A percentile compares a stretch with the other conserved stretches of the same genome.
Conservation (phyloP, 129 eudicot genomes). For the Tagetes erecta region DNA sequence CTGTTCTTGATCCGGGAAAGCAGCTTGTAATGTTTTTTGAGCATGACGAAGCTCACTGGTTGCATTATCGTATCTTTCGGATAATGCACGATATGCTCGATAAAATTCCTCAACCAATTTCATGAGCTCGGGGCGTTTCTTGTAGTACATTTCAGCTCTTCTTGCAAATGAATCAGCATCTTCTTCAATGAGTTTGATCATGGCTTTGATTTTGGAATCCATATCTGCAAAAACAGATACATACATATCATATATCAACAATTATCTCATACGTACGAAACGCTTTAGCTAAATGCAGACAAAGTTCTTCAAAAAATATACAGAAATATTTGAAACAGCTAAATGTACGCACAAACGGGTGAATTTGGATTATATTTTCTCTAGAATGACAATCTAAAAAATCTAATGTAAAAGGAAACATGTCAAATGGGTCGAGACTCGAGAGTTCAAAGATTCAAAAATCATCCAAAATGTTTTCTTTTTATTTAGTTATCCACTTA, state of each 20-base stretch:
- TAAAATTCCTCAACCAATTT: slow-evolving; percentile 93
- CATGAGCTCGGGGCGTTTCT: slow-evolving; percentile 96
- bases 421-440: background rate
- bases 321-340: too few species aligned
- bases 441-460: too few species aligned
- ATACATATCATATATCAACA: background rate
- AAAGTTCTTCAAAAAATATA: too few species aligned
- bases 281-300: too few species aligned
- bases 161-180: slow-evolving; percentile 99
- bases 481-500: too few species aligned
- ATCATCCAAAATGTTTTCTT: too few species aligned
- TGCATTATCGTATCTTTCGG: slow-evolving; percentile 89
- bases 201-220: slow-evolving; percentile 85
- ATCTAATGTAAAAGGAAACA: background rate
- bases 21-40: slow-evolving; percentile 83
- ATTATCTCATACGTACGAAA: background rate
- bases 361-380: too few species aligned
- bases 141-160: slow-evolving; percentile 98
- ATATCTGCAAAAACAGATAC: slow-evolving; percentile 5
- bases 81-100: slow-evolving; percentile 96
- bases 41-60: slow-evolving; percentile 95
- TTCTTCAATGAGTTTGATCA: slow-evolving; percentile 95
- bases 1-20: slow-evolving; percentile 82
- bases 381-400: background rate
- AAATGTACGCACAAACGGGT: too few species aligned